These are phyloP conservation scores for Ganoderma sinense DNA, from an alignment of 1,284 basidiomycete species.

Conservation along the genomic window DNA sequence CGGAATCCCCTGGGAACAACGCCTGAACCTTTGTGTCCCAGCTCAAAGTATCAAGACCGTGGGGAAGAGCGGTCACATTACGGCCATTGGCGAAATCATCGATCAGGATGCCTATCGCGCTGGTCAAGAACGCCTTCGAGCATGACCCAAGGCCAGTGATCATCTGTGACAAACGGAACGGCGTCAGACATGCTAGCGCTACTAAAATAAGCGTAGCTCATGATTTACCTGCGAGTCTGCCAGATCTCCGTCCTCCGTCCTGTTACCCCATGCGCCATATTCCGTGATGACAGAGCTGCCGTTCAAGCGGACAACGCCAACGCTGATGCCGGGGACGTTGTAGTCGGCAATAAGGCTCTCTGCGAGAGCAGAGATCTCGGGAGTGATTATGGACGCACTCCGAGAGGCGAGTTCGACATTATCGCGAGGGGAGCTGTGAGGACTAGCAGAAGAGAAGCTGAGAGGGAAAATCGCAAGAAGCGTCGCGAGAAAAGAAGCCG, in stretches of 20 bases:
- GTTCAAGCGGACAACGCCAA: slow-evolving; percentile 13
- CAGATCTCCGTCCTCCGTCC: slow-evolving; percentile 14
- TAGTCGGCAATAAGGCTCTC: background rate
- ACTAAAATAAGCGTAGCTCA: background rate
- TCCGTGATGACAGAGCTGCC: slow-evolving; percentile 3
- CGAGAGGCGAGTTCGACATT: background rate
- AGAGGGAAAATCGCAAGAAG: background rate
- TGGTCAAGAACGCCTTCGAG: slow-evolving; percentile 47
- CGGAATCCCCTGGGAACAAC: slow-evolving; percentile 40
- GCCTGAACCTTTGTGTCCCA: slow-evolving; percentile 45
- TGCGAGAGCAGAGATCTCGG: slow-evolving; percentile 6
- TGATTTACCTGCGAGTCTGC: slow-evolving; percentile 7
- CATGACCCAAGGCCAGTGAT: slow-evolving; percentile 39
- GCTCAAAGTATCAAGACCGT: slow-evolving; percentile 36
- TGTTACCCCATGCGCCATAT: slow-evolving; percentile 14
- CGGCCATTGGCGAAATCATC: slow-evolving; percentile 43
- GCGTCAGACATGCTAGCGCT: background rate
- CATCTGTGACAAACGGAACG: slow-evolving; percentile 6
- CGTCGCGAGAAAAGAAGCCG: background rate
- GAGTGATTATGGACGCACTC: slow-evolving; percentile 9
- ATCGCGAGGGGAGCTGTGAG: background rate
- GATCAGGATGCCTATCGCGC: slow-evolving; percentile 46
- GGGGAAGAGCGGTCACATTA: slow-evolving; percentile 45
- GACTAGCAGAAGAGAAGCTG: background rate
- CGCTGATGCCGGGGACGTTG: slow-evolving; percentile 2